These are phyloP conservation scores for Rhizoclosmatium globosum DNA, from an alignment of 192 early-diverging fungal species.

Conservation along the genomic window DNA sequence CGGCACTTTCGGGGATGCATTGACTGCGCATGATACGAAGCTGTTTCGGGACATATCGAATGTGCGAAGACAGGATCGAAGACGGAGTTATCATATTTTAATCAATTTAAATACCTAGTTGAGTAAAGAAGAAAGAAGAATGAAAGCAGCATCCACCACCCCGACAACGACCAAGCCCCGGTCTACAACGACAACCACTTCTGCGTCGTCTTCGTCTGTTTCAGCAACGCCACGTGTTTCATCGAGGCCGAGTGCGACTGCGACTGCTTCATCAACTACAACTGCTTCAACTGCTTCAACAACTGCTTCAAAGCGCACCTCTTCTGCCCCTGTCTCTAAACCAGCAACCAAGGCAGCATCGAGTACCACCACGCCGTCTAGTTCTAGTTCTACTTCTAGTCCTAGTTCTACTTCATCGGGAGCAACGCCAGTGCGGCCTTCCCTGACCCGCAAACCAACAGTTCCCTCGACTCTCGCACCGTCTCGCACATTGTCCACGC, in stretches of 20 bases:
- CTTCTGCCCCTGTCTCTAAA: not conserved
- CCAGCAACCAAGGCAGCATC: too few species aligned
- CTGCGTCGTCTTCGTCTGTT: not conserved
- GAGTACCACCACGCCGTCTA: too few species aligned
- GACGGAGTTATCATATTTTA: too few species aligned
- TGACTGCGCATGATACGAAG: too few species aligned
- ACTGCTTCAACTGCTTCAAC: not conserved
- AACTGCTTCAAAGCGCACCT: not conserved
- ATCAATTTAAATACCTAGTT: not conserved
- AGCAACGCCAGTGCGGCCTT: too few species aligned
- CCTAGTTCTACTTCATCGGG: too few species aligned
- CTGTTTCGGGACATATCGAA: too few species aligned
- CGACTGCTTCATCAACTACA: not conserved
- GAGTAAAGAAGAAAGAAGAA: not conserved
- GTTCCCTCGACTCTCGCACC: not conserved
- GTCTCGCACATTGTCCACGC: not conserved
- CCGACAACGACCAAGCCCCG: not conserved
- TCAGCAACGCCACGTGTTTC: not conserved
- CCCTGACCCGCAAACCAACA: too few species aligned
- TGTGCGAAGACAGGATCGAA: too few species aligned
- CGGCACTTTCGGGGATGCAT: too few species aligned
- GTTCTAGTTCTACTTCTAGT: too few species aligned
- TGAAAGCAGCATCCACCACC: not conserved
- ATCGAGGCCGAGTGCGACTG: not conserved
- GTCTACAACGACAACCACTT: not conserved